These are phyloP conservation scores for Cryptococcus depauperatus DNA, from an alignment of 1,284 basidiomycete genomes.

Conservation along the genomic window DNA sequence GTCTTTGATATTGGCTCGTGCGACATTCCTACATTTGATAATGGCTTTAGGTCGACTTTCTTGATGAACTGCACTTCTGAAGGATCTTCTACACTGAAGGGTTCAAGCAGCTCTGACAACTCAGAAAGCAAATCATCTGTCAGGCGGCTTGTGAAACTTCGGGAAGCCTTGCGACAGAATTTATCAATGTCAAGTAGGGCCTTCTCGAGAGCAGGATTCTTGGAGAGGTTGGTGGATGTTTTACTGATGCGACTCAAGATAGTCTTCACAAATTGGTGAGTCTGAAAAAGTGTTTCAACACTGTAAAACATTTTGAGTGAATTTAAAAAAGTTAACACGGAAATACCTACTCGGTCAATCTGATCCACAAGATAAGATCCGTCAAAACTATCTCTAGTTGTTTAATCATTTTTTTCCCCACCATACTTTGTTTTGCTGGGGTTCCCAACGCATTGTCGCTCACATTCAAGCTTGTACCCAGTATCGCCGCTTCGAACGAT, in stretches of 20 bases:
- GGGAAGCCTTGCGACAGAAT: slow-evolving; percentile 36
- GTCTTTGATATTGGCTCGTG: not conserved
- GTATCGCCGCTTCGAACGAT: slow-evolving; percentile 63
- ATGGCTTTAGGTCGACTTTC: slow-evolving; percentile 1
- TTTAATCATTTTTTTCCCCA: slow-evolving; percentile 64
- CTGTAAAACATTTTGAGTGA: slow-evolving; percentile 12
- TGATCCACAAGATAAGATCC: slow-evolving; percentile 74
- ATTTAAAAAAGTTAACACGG: not conserved
- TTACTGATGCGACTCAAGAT: slow-evolving; percentile 54
- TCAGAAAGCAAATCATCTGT: slow-evolving; percentile 43
- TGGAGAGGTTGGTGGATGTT: slow-evolving; percentile 22
- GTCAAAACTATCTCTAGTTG: slow-evolving; percentile 68
- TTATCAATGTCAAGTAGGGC: slow-evolving; percentile 40
- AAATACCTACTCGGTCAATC: slow-evolving; percentile 63
- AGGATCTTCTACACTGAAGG: slow-evolving; percentile 39
- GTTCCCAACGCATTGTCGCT: slow-evolving; percentile 22
- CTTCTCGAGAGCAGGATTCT: slow-evolving; percentile 21
- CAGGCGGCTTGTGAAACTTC: slow-evolving; percentile 39
- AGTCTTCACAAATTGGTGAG: slow-evolving; percentile 69
- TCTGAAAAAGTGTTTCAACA: slow-evolving; percentile 76
- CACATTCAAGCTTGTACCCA: slow-evolving; percentile 22
- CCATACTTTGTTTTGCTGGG: slow-evolving; percentile 38
- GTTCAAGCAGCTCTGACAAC: slow-evolving; percentile 37
- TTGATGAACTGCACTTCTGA: slow-evolving; percentile 35
- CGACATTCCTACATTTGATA: not conserved